These are phyloP conservation scores for Rhizomucor pusillus DNA, from an alignment of 371 early-diverging fungal species.

Conservation along the genomic window DNA sequence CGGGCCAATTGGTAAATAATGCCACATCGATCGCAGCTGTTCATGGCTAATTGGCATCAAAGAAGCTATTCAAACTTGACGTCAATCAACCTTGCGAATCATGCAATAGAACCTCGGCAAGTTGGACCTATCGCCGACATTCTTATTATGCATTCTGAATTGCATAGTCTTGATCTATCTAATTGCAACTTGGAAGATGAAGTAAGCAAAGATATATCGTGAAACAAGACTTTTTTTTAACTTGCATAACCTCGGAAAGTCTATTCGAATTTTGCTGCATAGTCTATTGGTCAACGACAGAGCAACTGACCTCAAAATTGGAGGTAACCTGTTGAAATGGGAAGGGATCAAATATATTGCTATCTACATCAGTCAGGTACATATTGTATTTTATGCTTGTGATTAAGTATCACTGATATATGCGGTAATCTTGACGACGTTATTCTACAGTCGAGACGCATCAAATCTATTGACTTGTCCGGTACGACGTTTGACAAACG, in stretches of 20 bases:
- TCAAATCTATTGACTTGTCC: constrained; percentile 36
- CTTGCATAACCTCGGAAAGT: constrained; percentile 8
- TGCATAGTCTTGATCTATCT: constrained; percentile 26
- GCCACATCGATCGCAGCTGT: background rate
- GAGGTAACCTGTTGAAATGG: constrained; percentile 33
- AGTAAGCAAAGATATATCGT: constrained; percentile 12
- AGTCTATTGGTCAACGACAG: constrained; percentile 37
- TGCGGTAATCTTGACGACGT: too few relatives aligned
- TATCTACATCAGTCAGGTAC: constrained; percentile 45
- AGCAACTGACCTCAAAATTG: constrained; percentile 23
- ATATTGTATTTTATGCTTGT: background rate
- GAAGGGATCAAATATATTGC: constrained; percentile 45
- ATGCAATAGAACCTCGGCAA: constrained; percentile 27
- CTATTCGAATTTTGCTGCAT: constrained; percentile 35
- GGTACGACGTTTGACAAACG: constrained; percentile 47
- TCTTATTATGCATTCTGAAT: constrained; percentile 28
- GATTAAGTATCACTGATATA: background rate
- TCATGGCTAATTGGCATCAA: constrained; percentile 4
- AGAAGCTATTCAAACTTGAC: constrained; percentile 25
- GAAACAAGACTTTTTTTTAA: background rate
- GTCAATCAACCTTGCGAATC: constrained; percentile 49
- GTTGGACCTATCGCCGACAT: constrained; percentile 60
- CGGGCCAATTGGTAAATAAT: constrained; percentile 24
- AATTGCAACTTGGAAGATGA: constrained; percentile 36
- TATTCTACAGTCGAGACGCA: constrained; percentile 31